phyloP scores from a whole-genome alignment of 2,329 filamentous ascomycete species.

The Amphichorda felina region DNA sequence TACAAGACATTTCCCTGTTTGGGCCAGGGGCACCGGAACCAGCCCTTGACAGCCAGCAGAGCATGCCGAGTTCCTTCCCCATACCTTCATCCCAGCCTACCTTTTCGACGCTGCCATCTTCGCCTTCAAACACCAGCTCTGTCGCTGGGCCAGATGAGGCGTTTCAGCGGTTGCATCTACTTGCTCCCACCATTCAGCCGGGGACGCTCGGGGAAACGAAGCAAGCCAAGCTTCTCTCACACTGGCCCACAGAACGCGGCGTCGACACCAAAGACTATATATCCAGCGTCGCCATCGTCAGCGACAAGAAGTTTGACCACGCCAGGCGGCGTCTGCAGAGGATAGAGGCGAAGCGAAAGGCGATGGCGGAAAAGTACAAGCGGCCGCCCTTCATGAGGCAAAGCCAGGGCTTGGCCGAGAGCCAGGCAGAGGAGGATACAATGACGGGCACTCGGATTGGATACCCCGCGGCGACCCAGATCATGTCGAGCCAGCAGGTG shows the following conservation, averaged over 20 bases:
- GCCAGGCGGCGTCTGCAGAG: conserved; percentile 19
- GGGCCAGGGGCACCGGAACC: conserved; percentile 7
- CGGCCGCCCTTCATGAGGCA: conserved; percentile 8
- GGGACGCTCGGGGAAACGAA: conserved; percentile 13
- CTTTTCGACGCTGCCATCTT: conserved; percentile 10
- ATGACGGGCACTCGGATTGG: conserved; percentile 5
- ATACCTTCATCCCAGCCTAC: conserved; percentile 12
- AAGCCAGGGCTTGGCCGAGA: not conserved
- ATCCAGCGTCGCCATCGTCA: conserved; percentile 23
- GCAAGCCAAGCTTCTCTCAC: conserved; percentile 17
- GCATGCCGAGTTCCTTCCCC: conserved; percentile 7
- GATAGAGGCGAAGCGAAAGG: conserved; percentile 19
- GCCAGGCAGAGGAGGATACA: conserved; percentile 3
- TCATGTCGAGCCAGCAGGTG: conserved; percentile 22
- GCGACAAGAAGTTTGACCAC: conserved; percentile 20
- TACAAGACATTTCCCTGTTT: conserved; percentile 19
- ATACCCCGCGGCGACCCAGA: conserved; percentile 9
- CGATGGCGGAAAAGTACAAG: conserved; percentile 20
- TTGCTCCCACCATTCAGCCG: conserved; percentile 16
- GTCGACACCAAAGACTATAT: conserved; percentile 20
- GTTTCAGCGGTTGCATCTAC: conserved; percentile 20
- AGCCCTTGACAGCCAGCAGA: conserved; percentile 6
- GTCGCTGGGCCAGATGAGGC: conserved; percentile 12
- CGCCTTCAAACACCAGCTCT: conserved; percentile 6
- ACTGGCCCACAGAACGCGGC: conserved; percentile 26